Evolutionary conservation across 129 eudicot species (phyloP), one percentile per base, ranked within the genome.

Genomic region (Smallanthus sonchifolius): DNA sequence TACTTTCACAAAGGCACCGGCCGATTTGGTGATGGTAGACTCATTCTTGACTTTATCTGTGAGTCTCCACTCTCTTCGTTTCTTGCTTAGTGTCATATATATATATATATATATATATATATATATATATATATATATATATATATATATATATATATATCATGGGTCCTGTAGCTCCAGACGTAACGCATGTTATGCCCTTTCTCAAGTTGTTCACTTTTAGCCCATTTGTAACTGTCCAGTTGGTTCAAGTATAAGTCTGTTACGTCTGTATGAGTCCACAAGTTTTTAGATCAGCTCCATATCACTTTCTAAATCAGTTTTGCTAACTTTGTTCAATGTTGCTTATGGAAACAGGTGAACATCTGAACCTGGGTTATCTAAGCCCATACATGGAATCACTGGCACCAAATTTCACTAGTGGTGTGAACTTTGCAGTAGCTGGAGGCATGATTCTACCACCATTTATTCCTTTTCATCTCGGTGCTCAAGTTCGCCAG

Each of bases 1-100:
- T 81, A 75, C 56, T 75, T 81, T 70, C 84, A 75, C 84, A 75
- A 44, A 75, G 84, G 84, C 64, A 81, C 84, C 6, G 81, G 84
- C 8, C 84, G 84, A 39, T 70, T 81, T 70, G 84, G 84, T 24
- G 73, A 81, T 75, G 84, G 81, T 16, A 62, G 84, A 36, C 84
- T 81, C 67, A 65, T 75, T 20, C 55, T 81, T 45, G 84, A 81
- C 77, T 81, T 81, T 56, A 69, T 81, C 37, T 75, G 84, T 81
- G 11, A 75, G 75, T 45, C 52, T 32, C 19, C 30, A 13, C 67
- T 43, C 56, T 38, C 61, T 48, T n/a, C 6, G 24, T 14, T 2
- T 32, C 45, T 42, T 42, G 6, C 5, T 73, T 3, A 30, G 20
- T 43, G 10, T 42, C 4, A 42, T 42, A 3, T n/a, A n/a, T n/a